Conservation (phyloP, 192 early-diverging fungal species). For the Coemansia sp. region DNA sequence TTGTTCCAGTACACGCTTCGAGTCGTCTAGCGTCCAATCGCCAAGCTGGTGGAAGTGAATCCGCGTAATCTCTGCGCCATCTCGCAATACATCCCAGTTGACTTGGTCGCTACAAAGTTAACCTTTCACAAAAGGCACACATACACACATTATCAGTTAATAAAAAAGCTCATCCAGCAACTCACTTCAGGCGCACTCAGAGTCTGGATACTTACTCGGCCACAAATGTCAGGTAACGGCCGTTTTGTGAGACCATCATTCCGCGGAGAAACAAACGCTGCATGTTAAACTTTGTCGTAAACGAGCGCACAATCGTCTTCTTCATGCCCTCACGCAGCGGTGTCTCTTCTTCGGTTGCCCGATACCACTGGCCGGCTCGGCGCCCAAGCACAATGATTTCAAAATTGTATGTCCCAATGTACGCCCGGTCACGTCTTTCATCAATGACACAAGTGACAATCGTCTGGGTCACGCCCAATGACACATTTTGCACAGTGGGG, state of each 20-base stretch:
- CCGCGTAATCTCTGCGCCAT: conserved; percentile 32
- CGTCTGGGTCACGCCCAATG: conserved; percentile 29
- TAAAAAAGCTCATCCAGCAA: background rate
- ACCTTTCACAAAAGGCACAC: conserved; percentile 6
- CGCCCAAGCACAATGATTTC: conserved; percentile 22
- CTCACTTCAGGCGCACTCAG: background rate
- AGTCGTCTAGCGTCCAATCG: conserved; percentile 25
- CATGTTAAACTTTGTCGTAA: conserved; percentile 53
- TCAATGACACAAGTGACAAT: conserved; percentile 41
- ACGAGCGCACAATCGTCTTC: conserved; percentile 36
- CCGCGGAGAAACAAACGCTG: conserved; percentile 31
- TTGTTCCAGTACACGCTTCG: conserved; percentile 9
- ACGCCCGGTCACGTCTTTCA: conserved; percentile 17
- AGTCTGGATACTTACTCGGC: conserved; percentile 15
- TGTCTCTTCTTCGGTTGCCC: conserved; percentile 19
- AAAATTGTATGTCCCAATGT: conserved; percentile 36
- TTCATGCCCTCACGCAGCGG: conserved; percentile 26
- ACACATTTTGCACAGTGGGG: conserved; percentile 10
- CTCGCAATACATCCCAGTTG: conserved; percentile 27
- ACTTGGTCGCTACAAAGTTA: conserved; percentile 28
- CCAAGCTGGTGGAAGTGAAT: conserved; percentile 39
- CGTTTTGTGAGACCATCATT: conserved; percentile 30
- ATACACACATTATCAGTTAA: background rate
- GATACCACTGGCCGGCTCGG: conserved; percentile 10
- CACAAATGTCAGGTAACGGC: conserved; percentile 34